These are phyloP conservation scores for Hypoxylon fragiforme DNA, from an alignment of 495 filamentous ascomycete genomes.

Conservation along the genomic window DNA sequence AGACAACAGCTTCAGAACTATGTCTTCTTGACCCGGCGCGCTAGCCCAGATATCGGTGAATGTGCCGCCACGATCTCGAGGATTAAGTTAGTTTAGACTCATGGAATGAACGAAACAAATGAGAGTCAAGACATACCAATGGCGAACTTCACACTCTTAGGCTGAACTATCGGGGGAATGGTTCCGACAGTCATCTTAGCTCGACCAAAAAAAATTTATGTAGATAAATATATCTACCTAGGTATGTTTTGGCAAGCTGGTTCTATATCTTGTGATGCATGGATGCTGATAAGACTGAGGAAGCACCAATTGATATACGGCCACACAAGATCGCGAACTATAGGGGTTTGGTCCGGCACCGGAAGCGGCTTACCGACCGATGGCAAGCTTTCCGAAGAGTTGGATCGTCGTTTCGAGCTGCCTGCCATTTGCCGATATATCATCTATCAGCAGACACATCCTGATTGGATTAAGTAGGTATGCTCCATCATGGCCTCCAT, in stretches of 20 bases:
- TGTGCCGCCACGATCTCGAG: slow-evolving; percentile 64
- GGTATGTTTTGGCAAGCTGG: slow-evolving; percentile 1
- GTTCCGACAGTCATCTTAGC: slow-evolving; percentile 26
- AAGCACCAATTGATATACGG: slow-evolving; percentile 15
- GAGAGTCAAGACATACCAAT: slow-evolving; percentile 19
- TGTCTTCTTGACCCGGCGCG: slow-evolving; percentile 59
- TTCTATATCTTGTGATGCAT: slow-evolving; percentile 5
- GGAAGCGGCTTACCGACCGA: slow-evolving; percentile 11
- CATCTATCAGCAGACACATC: too few relatives aligned
- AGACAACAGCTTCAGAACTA: slow-evolving; percentile 85
- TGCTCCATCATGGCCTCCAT: too few relatives aligned
- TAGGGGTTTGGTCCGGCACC: slow-evolving; percentile 22
- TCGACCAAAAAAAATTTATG: too few relatives aligned
- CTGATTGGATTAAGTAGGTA: too few relatives aligned
- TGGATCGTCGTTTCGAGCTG: slow-evolving; percentile 25
- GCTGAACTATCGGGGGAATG: slow-evolving; percentile 7
- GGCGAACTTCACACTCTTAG: slow-evolving; percentile 28
- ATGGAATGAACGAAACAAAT: neutral
- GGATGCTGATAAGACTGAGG: slow-evolving; percentile 21
- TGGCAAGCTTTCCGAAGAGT: slow-evolving; percentile 9
- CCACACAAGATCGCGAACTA: slow-evolving; percentile 6
- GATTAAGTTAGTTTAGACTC: slow-evolving; percentile 8
- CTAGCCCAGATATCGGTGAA: slow-evolving; percentile 74
- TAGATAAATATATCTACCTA: too few relatives aligned
- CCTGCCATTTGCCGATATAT: slow-evolving; percentile 13